These are phyloP conservation scores for Oryza glaberrima DNA, from an alignment of 176 grass and related monocot species.

Conservation along the genomic window DNA sequence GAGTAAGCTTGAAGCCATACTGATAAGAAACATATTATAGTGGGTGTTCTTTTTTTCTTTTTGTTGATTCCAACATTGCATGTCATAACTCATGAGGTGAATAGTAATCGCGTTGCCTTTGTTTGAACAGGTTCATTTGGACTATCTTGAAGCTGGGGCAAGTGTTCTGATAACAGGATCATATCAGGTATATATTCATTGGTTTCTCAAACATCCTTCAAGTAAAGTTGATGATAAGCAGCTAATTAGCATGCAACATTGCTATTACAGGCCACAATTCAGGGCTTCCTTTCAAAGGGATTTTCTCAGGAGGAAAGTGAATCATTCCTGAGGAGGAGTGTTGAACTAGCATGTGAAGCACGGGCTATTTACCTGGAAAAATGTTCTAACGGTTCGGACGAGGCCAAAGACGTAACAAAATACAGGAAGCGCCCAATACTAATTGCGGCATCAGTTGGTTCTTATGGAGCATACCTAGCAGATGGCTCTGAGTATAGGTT, in stretches of 20 bases:
- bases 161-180: slow-evolving; percentile 81
- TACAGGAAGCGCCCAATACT: slow-evolving; percentile 53
- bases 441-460: slow-evolving; percentile 79
- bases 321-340: slow-evolving; percentile 65
- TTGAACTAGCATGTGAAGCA: slow-evolving; percentile 74
- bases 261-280: slow-evolving; percentile 65
- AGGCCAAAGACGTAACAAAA: slow-evolving; percentile 21
- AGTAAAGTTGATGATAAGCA: slow-evolving; percentile 17
- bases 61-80: neutral
- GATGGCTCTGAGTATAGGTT: slow-evolving; percentile 97
- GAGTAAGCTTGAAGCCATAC: neutral
- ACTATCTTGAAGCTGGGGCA: slow-evolving; percentile 83
- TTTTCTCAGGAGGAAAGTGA: slow-evolving; percentile 71
- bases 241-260: neutral
- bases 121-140: slow-evolving; percentile 74
- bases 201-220: slow-evolving; percentile 8
- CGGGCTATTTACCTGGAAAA: slow-evolving; percentile 49
- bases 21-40: neutral
- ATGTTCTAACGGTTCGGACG: slow-evolving; percentile 12
- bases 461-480: slow-evolving; percentile 89
- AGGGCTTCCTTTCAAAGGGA: slow-evolving; percentile 73
- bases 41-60: neutral
- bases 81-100: neutral
- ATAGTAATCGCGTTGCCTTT: slow-evolving; percentile 37
- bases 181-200: slow-evolving; percentile 65